Conservation (phyloP, 176 grass and related monocot genomes). For the Lolium rigidum region DNA sequence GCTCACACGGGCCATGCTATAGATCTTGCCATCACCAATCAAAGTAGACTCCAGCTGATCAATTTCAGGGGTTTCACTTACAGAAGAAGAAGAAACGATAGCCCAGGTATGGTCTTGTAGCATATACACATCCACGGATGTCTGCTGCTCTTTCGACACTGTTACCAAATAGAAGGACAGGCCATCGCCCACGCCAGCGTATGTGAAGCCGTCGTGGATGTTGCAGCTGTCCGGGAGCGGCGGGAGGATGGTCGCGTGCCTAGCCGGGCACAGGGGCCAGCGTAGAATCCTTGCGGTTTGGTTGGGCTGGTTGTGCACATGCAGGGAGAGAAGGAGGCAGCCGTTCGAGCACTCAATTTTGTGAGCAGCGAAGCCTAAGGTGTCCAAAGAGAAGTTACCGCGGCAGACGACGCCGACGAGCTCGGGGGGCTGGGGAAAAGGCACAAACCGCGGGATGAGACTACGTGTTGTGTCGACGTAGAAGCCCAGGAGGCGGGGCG, state of each 20-base stretch:
- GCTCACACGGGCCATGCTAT: not conserved
- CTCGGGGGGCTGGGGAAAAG: not conserved
- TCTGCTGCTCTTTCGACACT: not conserved
- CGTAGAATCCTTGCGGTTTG: too few relatives aligned
- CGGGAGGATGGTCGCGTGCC: too few relatives aligned
- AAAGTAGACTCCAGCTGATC: not conserved
- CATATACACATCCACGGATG: not conserved
- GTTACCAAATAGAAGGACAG: not conserved
- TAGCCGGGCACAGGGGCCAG: too few relatives aligned
- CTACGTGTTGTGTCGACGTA: not conserved
- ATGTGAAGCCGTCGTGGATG: too few relatives aligned
- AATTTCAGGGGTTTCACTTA: not conserved
- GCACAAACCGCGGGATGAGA: not conserved
- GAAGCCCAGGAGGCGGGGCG: not conserved
- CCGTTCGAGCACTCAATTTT: too few relatives aligned
- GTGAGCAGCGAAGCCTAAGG: too few relatives aligned
- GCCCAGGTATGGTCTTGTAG: not conserved
- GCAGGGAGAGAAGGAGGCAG: too few relatives aligned
- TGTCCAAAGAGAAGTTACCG: not conserved
- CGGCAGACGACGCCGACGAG: not conserved
- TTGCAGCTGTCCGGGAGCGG: too few relatives aligned
- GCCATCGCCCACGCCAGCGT: not conserved
- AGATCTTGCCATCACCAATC: constrained; percentile 7
- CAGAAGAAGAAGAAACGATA: not conserved
- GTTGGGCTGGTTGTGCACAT: too few relatives aligned